phyloP scores from a whole-genome alignment of 116 monocot species.

The Posidonia oceanica region DNA sequence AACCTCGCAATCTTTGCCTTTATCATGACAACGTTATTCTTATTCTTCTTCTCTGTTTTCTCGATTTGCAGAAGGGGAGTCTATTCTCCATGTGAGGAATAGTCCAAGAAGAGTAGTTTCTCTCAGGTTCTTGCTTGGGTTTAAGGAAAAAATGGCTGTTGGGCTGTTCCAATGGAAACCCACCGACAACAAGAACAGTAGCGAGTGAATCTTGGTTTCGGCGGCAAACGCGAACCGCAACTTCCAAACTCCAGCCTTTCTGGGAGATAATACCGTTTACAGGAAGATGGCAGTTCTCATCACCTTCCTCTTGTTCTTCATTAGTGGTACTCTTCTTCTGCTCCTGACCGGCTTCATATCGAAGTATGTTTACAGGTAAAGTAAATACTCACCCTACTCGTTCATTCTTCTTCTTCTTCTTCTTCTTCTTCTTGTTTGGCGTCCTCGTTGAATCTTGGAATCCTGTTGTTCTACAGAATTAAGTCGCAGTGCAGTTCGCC shows the following conservation, averaged over 20 bases:
- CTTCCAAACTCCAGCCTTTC: too few species aligned
- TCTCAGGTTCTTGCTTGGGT: too few species aligned
- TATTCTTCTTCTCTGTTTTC: too few species aligned
- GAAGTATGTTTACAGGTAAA: conserved; percentile 34
- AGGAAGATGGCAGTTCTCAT: background rate
- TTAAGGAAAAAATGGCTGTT: background rate
- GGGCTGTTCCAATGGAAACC: background rate
- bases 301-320: background rate
- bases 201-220: background rate
- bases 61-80: too few species aligned
- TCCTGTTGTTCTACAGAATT: background rate
- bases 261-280: background rate
- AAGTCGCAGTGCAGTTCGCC: background rate
- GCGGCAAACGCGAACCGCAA: background rate
- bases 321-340: background rate
- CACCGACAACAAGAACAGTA: background rate
- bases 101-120: too few species aligned
- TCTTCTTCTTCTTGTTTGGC: background rate
- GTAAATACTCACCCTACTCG: background rate
- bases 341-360: conserved; percentile 18
- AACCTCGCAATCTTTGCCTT: too few species aligned
- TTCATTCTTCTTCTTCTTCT: background rate
- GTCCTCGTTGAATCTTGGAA: background rate
- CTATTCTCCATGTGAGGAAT: too few species aligned
- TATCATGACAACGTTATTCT: too few species aligned